Evolutionary conservation across 345 rosid species (phyloP).

Genomic region (Pseudoturritis turrita): DNA sequence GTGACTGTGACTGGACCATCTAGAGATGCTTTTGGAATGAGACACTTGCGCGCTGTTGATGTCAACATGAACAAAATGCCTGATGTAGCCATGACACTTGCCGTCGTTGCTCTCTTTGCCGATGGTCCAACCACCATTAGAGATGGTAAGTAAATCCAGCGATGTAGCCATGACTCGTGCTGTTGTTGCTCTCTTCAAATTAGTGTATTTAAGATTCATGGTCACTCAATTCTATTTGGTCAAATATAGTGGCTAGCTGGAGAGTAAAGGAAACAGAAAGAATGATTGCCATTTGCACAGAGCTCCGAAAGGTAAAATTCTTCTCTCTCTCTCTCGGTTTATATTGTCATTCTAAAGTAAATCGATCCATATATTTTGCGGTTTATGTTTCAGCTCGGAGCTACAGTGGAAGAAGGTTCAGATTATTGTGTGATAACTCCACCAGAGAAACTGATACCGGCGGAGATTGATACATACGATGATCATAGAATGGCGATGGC

Average conservation of each 20-base stretch:
- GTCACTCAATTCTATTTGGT: not conserved
- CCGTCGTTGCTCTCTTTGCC: conserved; percentile 90
- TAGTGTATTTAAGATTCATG: not conserved
- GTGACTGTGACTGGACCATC: conserved; percentile 92
- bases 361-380: not conserved
- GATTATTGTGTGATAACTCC: conserved; percentile 96
- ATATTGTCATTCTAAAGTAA: not conserved
- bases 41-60: conserved; percentile 69
- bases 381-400: conserved; percentile 71
- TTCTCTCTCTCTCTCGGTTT: not conserved
- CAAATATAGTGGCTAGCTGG: conserved; percentile 88
- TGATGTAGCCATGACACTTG: conserved; percentile 96
- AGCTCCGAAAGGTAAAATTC: conserved; percentile 64
- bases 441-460: conserved; percentile 63
- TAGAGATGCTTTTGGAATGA: conserved; percentile 61
- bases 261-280: conserved; percentile 98
- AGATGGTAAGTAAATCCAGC: conserved; percentile 60
- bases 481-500: conserved; percentile 99
- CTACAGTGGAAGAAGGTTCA: conserved; percentile 94
- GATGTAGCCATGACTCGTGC: too few species aligned
- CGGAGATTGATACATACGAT: conserved; percentile 89
- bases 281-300: conserved; percentile 97
- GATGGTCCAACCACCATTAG: conserved; percentile 95
- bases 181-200: not conserved
- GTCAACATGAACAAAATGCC: conserved; percentile 99